A percentile compares a stretch with the other conserved stretches of the same genome.
Conservation (phyloP, 768 basidiomycete genomes). For the Goffeauzyma gilvescens region DNA sequence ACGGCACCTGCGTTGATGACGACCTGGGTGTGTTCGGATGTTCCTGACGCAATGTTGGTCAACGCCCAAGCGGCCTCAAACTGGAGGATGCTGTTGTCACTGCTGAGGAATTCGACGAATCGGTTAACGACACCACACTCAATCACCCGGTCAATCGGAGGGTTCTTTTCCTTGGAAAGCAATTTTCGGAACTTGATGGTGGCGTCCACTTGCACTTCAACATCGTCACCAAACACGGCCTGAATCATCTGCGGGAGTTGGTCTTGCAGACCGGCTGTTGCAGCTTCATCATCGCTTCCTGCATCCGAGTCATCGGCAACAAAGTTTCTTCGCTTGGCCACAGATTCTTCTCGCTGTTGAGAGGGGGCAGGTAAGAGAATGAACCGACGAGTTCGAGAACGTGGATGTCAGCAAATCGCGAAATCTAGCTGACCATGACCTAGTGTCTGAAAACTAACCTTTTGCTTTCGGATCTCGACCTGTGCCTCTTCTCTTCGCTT, state of each 20-base stretch:
- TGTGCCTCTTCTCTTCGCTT: constrained; percentile 95
- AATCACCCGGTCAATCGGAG: constrained; percentile 89
- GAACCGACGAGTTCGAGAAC: not conserved
- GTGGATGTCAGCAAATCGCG: not conserved
- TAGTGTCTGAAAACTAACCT: constrained; percentile 36
- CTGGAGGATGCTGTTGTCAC: constrained; percentile 37
- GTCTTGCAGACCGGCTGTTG: constrained; percentile 40
- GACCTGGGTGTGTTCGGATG: constrained; percentile 93
- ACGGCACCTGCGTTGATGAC: constrained; percentile 89
- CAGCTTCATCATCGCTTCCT: constrained; percentile 46
- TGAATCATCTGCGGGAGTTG: constrained; percentile 57
- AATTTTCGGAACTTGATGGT: constrained; percentile 97
- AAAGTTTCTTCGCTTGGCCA: constrained; percentile 91
- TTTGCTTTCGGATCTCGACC: constrained; percentile 95
- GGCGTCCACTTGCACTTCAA: constrained; percentile 82
- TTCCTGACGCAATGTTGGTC: constrained; percentile 94
- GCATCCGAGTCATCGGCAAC: constrained; percentile 40
- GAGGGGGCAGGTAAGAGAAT: not conserved
- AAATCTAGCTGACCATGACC: not conserved
- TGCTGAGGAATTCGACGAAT: constrained; percentile 80
- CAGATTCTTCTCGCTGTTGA: constrained; percentile 68
- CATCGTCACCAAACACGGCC: constrained; percentile 78
- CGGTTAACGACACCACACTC: constrained; percentile 92
- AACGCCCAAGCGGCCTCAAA: constrained; percentile 97
- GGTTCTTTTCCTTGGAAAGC: constrained; percentile 97